phyloP scores from a whole-genome alignment of 257 asterid species.

The Solanum pinnatisectum region DNA sequence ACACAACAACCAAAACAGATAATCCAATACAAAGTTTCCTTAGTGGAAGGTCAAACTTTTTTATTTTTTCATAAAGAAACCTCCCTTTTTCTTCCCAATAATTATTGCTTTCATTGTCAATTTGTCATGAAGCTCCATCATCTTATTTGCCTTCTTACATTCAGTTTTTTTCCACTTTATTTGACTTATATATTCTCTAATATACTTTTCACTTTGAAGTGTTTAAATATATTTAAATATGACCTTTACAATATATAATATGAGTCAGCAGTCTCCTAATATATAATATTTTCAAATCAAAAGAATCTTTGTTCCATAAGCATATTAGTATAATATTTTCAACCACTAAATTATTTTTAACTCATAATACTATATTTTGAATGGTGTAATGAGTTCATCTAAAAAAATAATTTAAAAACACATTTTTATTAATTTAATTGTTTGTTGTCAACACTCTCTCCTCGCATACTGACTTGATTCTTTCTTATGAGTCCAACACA shows the following conservation, averaged over 20 bases:
- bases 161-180: not conserved
- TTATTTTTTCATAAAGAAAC: not conserved
- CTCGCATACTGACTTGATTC: not conserved
- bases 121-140: not conserved
- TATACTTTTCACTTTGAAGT: not conserved
- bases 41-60: not conserved
- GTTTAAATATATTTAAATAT: not conserved
- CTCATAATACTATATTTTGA: not conserved
- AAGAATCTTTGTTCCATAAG: not conserved
- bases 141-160: not conserved
- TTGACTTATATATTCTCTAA: not conserved
- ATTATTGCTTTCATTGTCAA: not conserved
- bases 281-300: not conserved
- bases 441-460: not conserved
- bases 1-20: too few relatives aligned
- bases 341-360: not conserved
- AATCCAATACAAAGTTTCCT: too few relatives aligned
- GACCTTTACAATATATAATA: not conserved
- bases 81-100: not conserved
- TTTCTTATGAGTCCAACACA: not conserved
- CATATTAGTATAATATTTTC: not conserved
- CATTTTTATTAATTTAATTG: not conserved
- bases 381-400: not conserved
- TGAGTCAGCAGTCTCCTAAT: not conserved
- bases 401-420: not conserved